Percentiles rank a stretch among this genome's conserved stretches.
These are phyloP conservation scores for Penicillium nucicola DNA, from an alignment of 495 filamentous ascomycete genomes.

Conservation along the genomic window DNA sequence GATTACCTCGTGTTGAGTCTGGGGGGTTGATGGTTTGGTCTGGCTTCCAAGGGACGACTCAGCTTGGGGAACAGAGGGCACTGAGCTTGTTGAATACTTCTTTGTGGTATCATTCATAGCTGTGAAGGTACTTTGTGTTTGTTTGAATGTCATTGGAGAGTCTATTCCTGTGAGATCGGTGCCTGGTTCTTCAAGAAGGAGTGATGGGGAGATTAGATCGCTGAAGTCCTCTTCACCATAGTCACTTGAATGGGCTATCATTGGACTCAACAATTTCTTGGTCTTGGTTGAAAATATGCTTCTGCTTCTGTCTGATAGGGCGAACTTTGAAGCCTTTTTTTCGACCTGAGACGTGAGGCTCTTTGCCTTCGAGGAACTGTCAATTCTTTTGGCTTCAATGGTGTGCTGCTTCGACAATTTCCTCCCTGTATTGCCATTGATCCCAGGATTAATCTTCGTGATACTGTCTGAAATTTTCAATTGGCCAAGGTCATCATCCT, in stretches of 20 bases:
- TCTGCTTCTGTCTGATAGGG: not conserved
- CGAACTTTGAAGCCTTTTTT: not conserved
- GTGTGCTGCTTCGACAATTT: not conserved
- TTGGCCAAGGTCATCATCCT: slow-evolving; percentile 23
- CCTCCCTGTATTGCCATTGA: not conserved
- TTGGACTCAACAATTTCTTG: not conserved
- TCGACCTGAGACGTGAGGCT: not conserved
- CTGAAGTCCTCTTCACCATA: slow-evolving; percentile 33
- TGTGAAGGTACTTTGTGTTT: not conserved
- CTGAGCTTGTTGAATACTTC: not conserved
- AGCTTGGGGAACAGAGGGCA: not conserved
- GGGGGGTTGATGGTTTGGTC: not conserved
- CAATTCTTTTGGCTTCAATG: not conserved
- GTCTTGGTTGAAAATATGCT: not conserved
- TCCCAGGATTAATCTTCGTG: slow-evolving; percentile 19
- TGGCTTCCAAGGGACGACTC: not conserved
- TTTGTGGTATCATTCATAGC: not conserved
- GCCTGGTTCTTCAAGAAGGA: slow-evolving; percentile 12
- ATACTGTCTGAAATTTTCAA: slow-evolving; percentile 25
- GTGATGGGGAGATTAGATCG: slow-evolving; percentile 41
- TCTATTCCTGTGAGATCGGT: not conserved
- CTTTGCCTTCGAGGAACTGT: not conserved
- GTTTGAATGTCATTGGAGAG: not conserved
- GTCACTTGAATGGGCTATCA: slow-evolving; percentile 27
- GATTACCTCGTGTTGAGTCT: not conserved